Evolutionary conservation across 257 asterid species (phyloP).

Genomic region (Voacanga thouarsii): DNA sequence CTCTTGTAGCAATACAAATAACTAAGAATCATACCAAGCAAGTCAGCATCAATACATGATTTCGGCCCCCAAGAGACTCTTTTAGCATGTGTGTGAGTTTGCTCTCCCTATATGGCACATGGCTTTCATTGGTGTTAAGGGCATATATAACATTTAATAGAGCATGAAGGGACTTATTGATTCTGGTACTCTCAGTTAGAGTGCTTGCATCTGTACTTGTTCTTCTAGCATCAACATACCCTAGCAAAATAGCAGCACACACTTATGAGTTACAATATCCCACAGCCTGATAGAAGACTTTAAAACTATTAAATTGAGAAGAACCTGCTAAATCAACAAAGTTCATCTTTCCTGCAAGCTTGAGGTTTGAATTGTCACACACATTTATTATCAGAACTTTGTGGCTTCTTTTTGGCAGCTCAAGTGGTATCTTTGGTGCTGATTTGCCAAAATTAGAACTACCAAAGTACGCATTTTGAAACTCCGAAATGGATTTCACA

Average conservation of each 20-base stretch:
- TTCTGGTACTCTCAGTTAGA: conserved; percentile 49
- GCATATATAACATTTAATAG: conserved; percentile 68
- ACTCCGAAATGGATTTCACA: conserved; percentile 51
- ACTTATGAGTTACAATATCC: neutral
- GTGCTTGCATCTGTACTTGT: conserved; percentile 47
- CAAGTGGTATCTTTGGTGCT: conserved; percentile 33
- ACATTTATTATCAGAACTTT: conserved; percentile 64
- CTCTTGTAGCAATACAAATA: neutral
- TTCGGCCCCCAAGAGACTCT: conserved; percentile 71
- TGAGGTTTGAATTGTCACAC: conserved; percentile 33
- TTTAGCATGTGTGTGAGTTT: conserved; percentile 74
- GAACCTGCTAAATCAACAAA: conserved; percentile 92
- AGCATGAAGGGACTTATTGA: conserved; percentile 55
- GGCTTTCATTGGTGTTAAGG: conserved; percentile 49
- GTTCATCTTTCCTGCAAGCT: conserved; percentile 51
- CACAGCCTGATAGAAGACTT: neutral
- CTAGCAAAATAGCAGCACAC: conserved; percentile 32
- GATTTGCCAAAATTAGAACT: conserved; percentile 26
- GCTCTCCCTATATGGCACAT: conserved; percentile 80
- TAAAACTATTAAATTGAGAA: neutral
- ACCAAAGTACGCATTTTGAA: conserved; percentile 37
- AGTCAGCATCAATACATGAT: conserved; percentile 57
- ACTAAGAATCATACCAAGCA: conserved; percentile 60
- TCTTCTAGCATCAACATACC: conserved; percentile 74
- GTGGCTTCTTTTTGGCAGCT: conserved; percentile 45